Conservation (phyloP, 441 rosid genomes). For the Pelargonium myrrhifolium region DNA sequence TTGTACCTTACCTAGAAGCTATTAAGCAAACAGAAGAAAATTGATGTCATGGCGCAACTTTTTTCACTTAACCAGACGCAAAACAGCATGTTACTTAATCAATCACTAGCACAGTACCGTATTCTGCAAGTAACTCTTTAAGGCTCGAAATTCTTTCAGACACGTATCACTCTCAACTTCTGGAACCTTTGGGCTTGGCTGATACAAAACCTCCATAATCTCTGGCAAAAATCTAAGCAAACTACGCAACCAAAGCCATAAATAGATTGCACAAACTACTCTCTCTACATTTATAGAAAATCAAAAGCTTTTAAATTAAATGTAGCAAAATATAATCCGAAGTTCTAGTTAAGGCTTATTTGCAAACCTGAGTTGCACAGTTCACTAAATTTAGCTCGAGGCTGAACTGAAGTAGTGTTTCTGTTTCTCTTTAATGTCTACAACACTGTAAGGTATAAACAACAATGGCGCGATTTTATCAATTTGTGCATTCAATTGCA, state of each 20-base stretch:
- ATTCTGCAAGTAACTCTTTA: constrained; percentile 76
- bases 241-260: constrained; percentile 11
- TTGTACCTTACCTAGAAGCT: constrained; percentile 59
- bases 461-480: background rate
- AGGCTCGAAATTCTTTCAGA: constrained; percentile 67
- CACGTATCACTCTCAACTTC: constrained; percentile 71
- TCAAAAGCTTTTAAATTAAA: background rate
- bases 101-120: constrained; percentile 37
- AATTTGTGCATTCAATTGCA: background rate
- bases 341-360: constrained; percentile 1
- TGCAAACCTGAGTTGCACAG: constrained; percentile 69
- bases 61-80: background rate
- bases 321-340: background rate
- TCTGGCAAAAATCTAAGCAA: constrained; percentile 31
- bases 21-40: constrained; percentile 21
- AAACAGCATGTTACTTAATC: background rate
- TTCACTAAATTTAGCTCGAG: constrained; percentile 59
- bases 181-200: constrained; percentile 46
- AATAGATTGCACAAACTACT: constrained; percentile 10
- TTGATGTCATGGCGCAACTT: constrained; percentile 12
- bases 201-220: constrained; percentile 76
- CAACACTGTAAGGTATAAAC: constrained; percentile 26
- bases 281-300: background rate
- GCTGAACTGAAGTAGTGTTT: constrained; percentile 35
- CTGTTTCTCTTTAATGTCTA: constrained; percentile 70